Evolutionary conservation across 2,329 filamentous ascomycete species (phyloP), one percentile per base, ranked within the genome.

Genomic region (Colletotrichum falcatum): DNA sequence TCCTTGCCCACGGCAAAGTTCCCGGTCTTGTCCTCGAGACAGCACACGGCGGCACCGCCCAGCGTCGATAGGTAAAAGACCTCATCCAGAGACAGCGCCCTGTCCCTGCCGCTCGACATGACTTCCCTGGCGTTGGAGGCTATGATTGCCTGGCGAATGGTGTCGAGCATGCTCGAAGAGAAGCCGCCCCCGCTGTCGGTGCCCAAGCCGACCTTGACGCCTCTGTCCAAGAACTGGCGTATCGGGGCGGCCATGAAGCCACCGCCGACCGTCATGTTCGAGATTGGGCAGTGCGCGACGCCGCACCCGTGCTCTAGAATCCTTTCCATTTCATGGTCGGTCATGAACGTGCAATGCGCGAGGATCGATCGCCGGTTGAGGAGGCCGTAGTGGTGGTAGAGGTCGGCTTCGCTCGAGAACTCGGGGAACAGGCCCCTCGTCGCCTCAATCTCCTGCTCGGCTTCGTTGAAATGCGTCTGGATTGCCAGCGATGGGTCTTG

Each of bases 391-490:
- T 82, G 77, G 12, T 82, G 79, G 74, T 92, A 92, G 4, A 92
- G 79, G 63, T 90, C 88, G 0, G 84, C 87, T 76, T 92, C 89
- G 64, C 83, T 88, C 8, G 70, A 63, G 60, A 89, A 89, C 0
- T 82, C 77, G 0, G 88, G 88, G 73, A 90, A 91, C 2, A 92
- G 78, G 0, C 81, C 77, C 9, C 77, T 78, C 0, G 89, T 91
- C 26, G 85, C 84, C 1, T 80, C 73, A 63, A 90, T 88, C 76
- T 92, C 90, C 70, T 89, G 85, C 74, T 84, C 81, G 0, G 89
- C 88, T 75, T 92, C 90, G 77, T 90, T 88, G 80, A 92, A 91
- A 76, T 92, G 90, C 3, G 89, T 91, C 78, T 92, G 90, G 39
- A 92, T 86, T 0, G 87, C 82, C 26, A 91, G 75, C 1, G 83